Base-by-base conservation (phyloP, 768 basidiomycete genomes). In the Russula vinacea region DNA sequence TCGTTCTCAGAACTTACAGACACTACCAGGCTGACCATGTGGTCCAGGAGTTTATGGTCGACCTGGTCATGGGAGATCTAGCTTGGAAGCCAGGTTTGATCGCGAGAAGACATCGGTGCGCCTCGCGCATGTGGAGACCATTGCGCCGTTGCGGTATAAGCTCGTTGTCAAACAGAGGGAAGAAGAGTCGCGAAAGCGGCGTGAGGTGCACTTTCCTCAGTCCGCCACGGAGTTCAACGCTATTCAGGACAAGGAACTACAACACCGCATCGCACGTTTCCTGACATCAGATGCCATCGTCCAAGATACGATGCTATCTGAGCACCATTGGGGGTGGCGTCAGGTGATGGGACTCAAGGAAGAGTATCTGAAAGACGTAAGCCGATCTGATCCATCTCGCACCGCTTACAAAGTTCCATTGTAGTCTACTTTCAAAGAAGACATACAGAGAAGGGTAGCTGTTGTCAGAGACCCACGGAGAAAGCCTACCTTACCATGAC, bases 391-490 rank as follows among this genome's bases (percentile, higher is more conserved):
- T 58, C 35, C 14, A 47, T 55, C 53, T 47, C 32, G 40, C 49
- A 61, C 26, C 47, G 39, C 54, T 32, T 65, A 56, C 13, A 35
- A 22, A 45, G n/a, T 16, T 55, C 29, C 47, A 37, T 64, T 57
- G 56, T 39, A 67, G 67, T 0, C 56, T 35, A 13, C 52, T 40
- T 67, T 67, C 56, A 67, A 54, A 47, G 62, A 60, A 26, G 49
- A 66, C 6, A 50, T 67, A 56, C 57, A 52, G 35, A 66, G 59
- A 49, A 67, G 59, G 19, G 50, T 67, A 8, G 56, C 57, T 16
- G 63, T 67, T 33, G 67, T 66, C 44, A 61, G 47, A 60, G 67
- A 67, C 42, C 67, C 67, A n/a, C 65, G 67, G 50, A 60, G 60
- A 56, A 67, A 66, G 39, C 56, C 62, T 24, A 60, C 64, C 24